These are phyloP conservation scores for Gigaspora rosea DNA, from an alignment of 192 early-diverging fungal species.

Conservation along the genomic window DNA sequence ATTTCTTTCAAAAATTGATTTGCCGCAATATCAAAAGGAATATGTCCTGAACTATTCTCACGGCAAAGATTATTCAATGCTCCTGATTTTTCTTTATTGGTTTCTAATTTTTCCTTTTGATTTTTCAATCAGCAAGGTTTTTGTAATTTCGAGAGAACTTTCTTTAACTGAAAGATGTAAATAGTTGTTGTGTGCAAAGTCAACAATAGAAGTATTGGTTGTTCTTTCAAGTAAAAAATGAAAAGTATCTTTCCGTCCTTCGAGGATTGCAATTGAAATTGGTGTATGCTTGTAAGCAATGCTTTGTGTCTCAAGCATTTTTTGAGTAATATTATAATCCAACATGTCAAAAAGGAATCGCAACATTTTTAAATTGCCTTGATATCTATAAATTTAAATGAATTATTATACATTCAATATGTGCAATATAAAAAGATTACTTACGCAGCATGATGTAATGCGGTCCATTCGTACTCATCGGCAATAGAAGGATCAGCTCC, in stretches of 20 bases:
- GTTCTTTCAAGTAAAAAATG: neutral
- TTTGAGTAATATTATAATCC: neutral
- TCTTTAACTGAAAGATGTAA: constrained; percentile 11
- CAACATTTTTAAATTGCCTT: neutral
- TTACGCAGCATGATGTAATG: constrained; percentile 9
- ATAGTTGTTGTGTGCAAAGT: constrained; percentile 12
- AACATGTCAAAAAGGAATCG: neutral
- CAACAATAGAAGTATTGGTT: constrained; percentile 1
- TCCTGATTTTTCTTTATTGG: too few species aligned
- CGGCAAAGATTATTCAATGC: neutral
- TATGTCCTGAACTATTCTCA: constrained; percentile 15
- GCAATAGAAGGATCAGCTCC: constrained; percentile 16
- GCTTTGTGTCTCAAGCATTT: constrained; percentile 4
- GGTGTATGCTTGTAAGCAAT: neutral
- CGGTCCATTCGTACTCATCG: neutral
- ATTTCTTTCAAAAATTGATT: neutral
- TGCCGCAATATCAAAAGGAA: neutral
- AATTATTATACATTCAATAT: neutral
- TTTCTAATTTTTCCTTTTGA: neutral
- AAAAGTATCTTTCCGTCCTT: neutral
- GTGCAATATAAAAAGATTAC: neutral
- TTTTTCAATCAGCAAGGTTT: neutral
- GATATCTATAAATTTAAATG: neutral
- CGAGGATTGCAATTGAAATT: neutral
- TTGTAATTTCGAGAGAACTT: neutral